Base-by-base conservation (phyloP, 805 yeast species). In the Candida krabiensis region DNA sequence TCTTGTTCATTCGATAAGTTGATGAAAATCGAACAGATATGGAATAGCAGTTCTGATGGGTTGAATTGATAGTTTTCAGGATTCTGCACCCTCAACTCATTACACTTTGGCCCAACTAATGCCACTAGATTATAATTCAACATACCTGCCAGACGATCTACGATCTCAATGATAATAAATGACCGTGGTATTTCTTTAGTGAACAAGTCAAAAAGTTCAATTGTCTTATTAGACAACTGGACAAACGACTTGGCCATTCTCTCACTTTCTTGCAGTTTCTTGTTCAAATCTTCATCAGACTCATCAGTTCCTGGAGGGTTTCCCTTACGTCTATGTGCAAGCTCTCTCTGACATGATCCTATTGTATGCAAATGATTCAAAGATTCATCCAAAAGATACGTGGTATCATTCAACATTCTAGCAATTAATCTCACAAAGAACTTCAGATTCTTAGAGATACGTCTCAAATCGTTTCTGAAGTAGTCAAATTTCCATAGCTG, bases 71-170 rank as follows among this genome's bases (percentile, higher is more conserved):
- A 90, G 49, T 80, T 77, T 47, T 83, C 86, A 0, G 97, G 97
- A 45, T 83, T 74, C 42, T 75, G 73, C 19, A 93, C 99, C 56
- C 86, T 88, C 52, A 93, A 74, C 35, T 85, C 89, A 8, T 90
- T 77, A 66, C 96, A 90, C 56, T 85, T 84, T 12, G 98, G 97
- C 0, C 99, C 99, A 18, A 89, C 97, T 62, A 93, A 70, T n/a
- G 91, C 88, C 34, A 80, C 85, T 44, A 93, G 68, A 58, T 93
- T 93, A 64, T 90, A 91, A 65, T 93, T 85, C 58, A 93, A 70
- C 99, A 93, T 93, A 31, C 96, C 89, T 0, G 99, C 96, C 46
- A 93, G 69, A 61, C 99, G 75, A 53, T 89, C 96, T 28, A 91
- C 96, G 53, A 93, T 81, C 63, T 93, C 99, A 2, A 86, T 79